Base-by-base conservation (phyloP, 106 monocot genomes). In the Apostasia shenzhenica region DNA sequence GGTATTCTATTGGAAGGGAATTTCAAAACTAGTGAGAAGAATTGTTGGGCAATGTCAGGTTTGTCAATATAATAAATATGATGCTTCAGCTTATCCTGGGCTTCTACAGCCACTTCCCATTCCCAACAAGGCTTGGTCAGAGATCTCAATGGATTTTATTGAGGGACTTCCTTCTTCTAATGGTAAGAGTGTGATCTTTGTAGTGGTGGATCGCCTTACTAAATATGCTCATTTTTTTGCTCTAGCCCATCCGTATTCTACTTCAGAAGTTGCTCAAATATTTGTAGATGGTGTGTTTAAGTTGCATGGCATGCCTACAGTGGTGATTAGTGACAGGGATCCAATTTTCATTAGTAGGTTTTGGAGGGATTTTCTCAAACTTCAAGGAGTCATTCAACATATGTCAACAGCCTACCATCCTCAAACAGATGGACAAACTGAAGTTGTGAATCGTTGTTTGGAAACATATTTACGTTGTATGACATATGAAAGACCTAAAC, bases 81-180 rank as follows among this genome's bases (percentile, higher is more conserved):
- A 50, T 50, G 6, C 8, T 50, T 8, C 3, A 50, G 6, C 3
- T 5, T 8, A 3, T 50, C 3, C 8, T 2, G 47, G 78, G 3
- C 12, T 72, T 0, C 63, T 78, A 1, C 66, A 72, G n/a, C 66
- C 70, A 1, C 59, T 72, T 1, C 66, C 65, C 1, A 37, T 72
- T 3, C 72, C 66, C 2, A 5, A 39, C 4, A 2, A 6, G 0
- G 5, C 59, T 8, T 71, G 72, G 71, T 43, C 37, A 4, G 64
- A 72, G 2, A 4, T 66, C 0, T 52, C 60, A 1, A 41, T 78
- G 4, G 78, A 78, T 60, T 73, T 73, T 9, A 55, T 78, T 7
- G 60, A 72, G 3, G 67, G 44, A 1, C 43, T 78, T 1, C 72
- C 72, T 6, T 8, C 57, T 5, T 14, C 43, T 0, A 6, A 43